Percentiles rank a stretch among this genome's conserved stretches.
Evolutionary conservation across 1,284 basidiomycete species (phyloP).

Genomic region (Tilletia walkeri): DNA sequence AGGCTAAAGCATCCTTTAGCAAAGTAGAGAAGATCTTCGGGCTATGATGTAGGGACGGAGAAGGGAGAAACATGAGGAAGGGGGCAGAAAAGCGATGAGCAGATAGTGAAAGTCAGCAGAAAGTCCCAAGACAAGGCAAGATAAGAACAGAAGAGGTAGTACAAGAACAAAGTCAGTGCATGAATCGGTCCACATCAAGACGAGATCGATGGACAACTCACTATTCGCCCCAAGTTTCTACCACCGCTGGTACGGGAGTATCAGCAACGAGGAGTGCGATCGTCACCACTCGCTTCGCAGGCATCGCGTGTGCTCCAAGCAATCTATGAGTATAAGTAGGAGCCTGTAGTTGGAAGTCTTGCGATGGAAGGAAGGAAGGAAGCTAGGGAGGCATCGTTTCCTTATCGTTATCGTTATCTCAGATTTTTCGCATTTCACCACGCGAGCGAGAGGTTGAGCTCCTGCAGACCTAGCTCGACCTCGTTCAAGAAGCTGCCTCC

Average conservation of each 20-base stretch:
- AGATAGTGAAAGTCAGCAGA: too few species aligned
- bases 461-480: too few species aligned
- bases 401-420: too few species aligned
- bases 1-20: slow-evolving; percentile 42
- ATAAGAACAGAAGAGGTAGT: neutral
- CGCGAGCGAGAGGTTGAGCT: too few species aligned
- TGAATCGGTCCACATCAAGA: neutral
- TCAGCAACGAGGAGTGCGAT: slow-evolving; percentile 42
- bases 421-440: too few species aligned
- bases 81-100: too few species aligned
- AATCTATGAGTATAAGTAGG: too few species aligned
- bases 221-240: slow-evolving; percentile 33
- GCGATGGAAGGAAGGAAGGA: too few species aligned
- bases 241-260: slow-evolving; percentile 38
- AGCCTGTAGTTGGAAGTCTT: too few species aligned
- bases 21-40: slow-evolving; percentile 45
- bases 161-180: neutral
- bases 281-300: slow-evolving; percentile 34
- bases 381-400: too few species aligned
- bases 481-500: slow-evolving; percentile 26
- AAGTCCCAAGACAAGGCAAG: neutral
- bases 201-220: neutral
- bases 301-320: neutral
- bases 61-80: neutral
- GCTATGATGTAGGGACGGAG: slow-evolving; percentile 25